A percentile compares a stretch with the other conserved stretches of the same genome.
These are phyloP conservation scores for Acer saccharum DNA, from an alignment of 345 rosid species.

Conservation along the genomic window DNA sequence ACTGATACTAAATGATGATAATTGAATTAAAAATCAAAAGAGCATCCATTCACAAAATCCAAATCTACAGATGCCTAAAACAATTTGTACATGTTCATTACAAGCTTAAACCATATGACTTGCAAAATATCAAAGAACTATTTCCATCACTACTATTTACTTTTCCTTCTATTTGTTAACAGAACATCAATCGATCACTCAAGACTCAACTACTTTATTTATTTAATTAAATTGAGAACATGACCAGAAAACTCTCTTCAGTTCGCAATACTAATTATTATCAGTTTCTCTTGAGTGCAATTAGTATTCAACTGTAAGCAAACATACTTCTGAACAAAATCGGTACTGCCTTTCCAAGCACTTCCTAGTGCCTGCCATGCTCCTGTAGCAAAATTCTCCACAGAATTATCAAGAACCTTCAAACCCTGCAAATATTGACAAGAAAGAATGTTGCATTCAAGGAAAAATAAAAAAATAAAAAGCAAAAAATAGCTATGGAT, in stretches of 20 bases:
- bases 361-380: conserved; percentile 94
- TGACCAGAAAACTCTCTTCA: conserved; percentile 5
- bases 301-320: conserved; percentile 5
- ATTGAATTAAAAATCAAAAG: background rate
- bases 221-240: background rate
- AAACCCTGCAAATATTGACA: conserved; percentile 53
- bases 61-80: too few relatives aligned
- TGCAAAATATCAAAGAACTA: too few relatives aligned
- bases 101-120: too few relatives aligned
- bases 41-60: background rate
- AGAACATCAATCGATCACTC: background rate
- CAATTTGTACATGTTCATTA: too few relatives aligned
- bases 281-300: too few relatives aligned
- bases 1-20: background rate
- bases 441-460: background rate
- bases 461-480: too few relatives aligned
- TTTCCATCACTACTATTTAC: too few relatives aligned
- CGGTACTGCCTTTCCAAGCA: conserved; percentile 79
- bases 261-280: background rate
- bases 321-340: conserved; percentile 82
- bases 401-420: conserved; percentile 86
- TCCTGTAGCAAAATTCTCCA: conserved; percentile 92
- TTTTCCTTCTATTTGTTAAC: too few relatives aligned
- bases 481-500: too few relatives aligned
- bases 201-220: conserved; percentile 13